Conservation (phyloP, 208 protist genomes). For the Naegleria fowleri region DNA sequence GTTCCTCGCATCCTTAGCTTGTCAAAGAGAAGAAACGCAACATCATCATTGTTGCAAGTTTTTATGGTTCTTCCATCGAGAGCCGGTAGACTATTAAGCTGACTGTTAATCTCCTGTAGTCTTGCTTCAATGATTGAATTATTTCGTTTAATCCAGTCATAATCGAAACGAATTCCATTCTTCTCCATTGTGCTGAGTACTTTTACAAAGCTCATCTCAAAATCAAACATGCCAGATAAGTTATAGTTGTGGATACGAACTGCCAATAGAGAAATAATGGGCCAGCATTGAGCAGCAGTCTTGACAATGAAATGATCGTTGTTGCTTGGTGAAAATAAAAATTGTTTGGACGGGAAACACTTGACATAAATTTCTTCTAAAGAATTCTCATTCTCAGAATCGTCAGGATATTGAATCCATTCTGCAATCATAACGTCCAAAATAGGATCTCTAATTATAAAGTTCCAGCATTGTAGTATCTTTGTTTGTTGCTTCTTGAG, state of each 20-base stretch:
- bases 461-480: neutral
- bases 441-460: neutral
- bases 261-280: neutral
- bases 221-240: neutral
- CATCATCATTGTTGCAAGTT: neutral
- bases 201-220: neutral
- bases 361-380: neutral
- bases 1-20: neutral
- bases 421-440: neutral
- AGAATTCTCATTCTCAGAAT: neutral
- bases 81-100: neutral
- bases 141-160: neutral
- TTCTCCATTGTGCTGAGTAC: neutral
- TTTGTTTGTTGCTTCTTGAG: neutral
- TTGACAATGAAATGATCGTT: neutral
- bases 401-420: neutral
- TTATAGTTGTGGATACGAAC: neutral
- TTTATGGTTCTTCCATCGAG: neutral
- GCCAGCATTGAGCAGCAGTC: neutral
- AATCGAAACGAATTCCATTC: neutral
- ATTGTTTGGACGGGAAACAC: neutral
- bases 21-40: neutral
- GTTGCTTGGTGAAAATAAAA: neutral
- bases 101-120: neutral
- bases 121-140: neutral